Percentiles rank a stretch among this genome's conserved stretches.
Evolutionary conservation across 192 early-diverging fungal genomes (phyloP).

Genomic region (Backusella circina): DNA sequence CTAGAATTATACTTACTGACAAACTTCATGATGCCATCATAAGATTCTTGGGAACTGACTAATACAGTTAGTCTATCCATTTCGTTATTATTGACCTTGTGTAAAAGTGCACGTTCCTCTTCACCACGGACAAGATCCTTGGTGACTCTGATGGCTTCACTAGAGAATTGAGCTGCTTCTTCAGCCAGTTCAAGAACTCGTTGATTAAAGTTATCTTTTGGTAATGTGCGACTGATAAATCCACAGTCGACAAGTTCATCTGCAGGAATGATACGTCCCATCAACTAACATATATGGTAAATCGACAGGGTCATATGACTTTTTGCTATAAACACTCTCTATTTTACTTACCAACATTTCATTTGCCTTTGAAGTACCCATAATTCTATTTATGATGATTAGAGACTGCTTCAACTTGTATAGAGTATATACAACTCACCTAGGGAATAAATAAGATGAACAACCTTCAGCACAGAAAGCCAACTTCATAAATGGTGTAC

Average conservation of each 20-base stretch:
- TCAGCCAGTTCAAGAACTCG: constrained; percentile 47
- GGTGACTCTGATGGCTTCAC: constrained; percentile 53
- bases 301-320: not conserved
- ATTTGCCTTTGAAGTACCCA: constrained; percentile 63
- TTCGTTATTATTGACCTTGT: constrained; percentile 50
- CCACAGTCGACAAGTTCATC: constrained; percentile 57
- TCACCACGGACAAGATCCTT: constrained; percentile 48
- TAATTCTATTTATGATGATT: constrained; percentile 38
- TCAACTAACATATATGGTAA: constrained; percentile 25
- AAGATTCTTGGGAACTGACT: constrained; percentile 10
- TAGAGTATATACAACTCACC: constrained; percentile 15
- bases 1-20: constrained; percentile 12
- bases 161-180: constrained; percentile 48
- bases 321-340: not conserved
- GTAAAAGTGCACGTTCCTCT: constrained; percentile 39
- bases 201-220: constrained; percentile 45
- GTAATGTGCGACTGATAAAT: constrained; percentile 51
- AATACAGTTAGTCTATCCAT: constrained; percentile 50
- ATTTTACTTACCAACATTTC: constrained; percentile 44
- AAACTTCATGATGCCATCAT: constrained; percentile 20
- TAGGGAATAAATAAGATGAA: constrained; percentile 66
- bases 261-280: constrained; percentile 51
- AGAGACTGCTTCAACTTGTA: not conserved
- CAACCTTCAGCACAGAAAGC: constrained; percentile 75
- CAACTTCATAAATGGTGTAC: constrained; percentile 72